phyloP scores from a whole-genome alignment of 306 rosid genomes.

The Dryas octopetala region DNA sequence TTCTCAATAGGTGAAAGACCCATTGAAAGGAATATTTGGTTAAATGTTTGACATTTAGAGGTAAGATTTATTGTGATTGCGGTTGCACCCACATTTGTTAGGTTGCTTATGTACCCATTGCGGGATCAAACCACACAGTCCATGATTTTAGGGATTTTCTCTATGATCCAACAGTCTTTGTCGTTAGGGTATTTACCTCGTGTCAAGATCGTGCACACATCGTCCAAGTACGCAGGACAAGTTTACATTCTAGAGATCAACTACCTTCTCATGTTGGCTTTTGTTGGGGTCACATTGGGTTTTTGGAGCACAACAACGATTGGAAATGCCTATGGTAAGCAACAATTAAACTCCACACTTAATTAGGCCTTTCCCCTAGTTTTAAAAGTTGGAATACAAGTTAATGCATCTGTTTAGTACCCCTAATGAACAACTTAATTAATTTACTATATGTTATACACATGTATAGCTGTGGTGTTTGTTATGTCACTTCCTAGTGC shows the following conservation, averaged over 20 bases:
- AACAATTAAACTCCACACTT: no score
- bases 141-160: constrained; percentile 77
- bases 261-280: constrained; percentile 72
- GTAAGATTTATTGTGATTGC: no score
- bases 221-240: constrained; percentile 64
- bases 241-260: constrained; percentile 70
- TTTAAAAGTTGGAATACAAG: no score
- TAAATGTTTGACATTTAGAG: no score
- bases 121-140: constrained; percentile 36
- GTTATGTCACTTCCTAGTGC: constrained; percentile 36
- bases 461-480: constrained; percentile 46
- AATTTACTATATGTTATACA: neutral
- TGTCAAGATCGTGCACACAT: constrained; percentile 74
- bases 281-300: constrained; percentile 57
- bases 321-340: constrained; percentile 80
- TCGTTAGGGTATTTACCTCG: constrained; percentile 80
- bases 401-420: no score
- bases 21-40: no score
- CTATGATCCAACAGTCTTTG: constrained; percentile 73
- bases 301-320: constrained; percentile 50
- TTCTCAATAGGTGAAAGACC: no score
- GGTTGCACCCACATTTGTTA: no score
- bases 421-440: neutral
- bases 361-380: no score
- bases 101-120: no score